These are phyloP conservation scores for Boletellus ananas DNA, from an alignment of 768 basidiomycete species.

Conservation along the genomic window DNA sequence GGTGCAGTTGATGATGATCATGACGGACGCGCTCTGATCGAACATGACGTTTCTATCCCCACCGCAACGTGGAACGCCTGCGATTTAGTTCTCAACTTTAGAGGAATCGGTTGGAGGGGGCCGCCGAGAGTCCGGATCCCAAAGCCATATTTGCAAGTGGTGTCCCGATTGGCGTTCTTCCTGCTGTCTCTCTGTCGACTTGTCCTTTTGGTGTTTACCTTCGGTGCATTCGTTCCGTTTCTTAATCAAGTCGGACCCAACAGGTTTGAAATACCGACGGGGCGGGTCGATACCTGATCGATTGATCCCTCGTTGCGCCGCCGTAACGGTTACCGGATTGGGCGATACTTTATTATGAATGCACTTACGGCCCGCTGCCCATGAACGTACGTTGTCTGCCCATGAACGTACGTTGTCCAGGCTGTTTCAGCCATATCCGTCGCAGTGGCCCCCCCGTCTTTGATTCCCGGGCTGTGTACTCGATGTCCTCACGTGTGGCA, in stretches of 20 bases:
- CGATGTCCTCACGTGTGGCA: conserved; percentile 53
- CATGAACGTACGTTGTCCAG: conserved; percentile 47
- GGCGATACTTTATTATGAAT: conserved; percentile 45
- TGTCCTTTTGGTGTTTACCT: neutral
- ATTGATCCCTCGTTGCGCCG: conserved; percentile 30
- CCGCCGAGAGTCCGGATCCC: conserved; percentile 10
- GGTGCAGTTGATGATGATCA: neutral
- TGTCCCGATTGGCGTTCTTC: conserved; percentile 17
- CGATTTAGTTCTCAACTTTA: conserved; percentile 23
- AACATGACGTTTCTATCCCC: conserved; percentile 1
- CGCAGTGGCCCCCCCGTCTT: conserved; percentile 66
- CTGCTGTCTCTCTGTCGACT: conserved; percentile 14
- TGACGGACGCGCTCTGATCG: neutral
- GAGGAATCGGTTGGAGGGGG: conserved; percentile 29
- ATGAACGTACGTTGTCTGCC: no score
- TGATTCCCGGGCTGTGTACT: conserved; percentile 49
- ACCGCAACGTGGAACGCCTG: conserved; percentile 27
- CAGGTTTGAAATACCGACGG: conserved; percentile 32
- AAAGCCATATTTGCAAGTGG: conserved; percentile 8
- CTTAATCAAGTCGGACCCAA: conserved; percentile 43
- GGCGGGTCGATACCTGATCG: conserved; percentile 41
- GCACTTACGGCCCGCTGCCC: conserved; percentile 40
- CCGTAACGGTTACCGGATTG: conserved; percentile 39
- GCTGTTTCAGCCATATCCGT: conserved; percentile 43
- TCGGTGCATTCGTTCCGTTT: conserved; percentile 2